phyloP scores from a whole-genome alignment of 371 early-diverging fungal species.

The Sporodiniella umbellata region DNA sequence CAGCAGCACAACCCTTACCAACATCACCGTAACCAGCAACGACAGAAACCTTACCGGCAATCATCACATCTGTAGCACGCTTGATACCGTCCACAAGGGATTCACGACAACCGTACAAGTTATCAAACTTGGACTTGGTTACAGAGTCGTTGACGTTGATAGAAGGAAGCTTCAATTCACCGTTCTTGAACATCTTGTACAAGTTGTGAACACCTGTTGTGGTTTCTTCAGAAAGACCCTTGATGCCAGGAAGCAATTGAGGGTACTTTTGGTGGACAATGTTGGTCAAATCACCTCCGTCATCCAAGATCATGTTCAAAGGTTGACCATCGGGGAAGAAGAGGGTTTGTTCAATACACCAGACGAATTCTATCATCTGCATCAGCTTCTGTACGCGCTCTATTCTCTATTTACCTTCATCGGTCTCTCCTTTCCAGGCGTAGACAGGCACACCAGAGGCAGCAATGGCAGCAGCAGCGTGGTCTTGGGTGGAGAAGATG shows the following conservation, averaged over 20 bases:
- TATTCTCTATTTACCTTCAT: slow-evolving; percentile 56
- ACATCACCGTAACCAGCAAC: slow-evolving; percentile 99
- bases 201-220: slow-evolving; percentile 99
- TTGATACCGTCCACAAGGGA: slow-evolving; percentile 99
- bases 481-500: slow-evolving; percentile 99
- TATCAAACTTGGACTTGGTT: slow-evolving; percentile 99
- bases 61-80: slow-evolving; percentile 99
- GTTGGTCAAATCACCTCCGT: slow-evolving; percentile 97
- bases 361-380: slow-evolving; percentile 86
- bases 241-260: slow-evolving; percentile 72
- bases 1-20: slow-evolving; percentile 99
- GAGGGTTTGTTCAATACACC: slow-evolving; percentile 98
- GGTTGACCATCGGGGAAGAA: slow-evolving; percentile 94
- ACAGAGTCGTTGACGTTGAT: slow-evolving; percentile 99
- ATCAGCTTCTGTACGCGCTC: slow-evolving; percentile 16
- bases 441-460: slow-evolving; percentile 81
- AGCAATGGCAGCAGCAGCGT: slow-evolving; percentile 88
- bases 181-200: slow-evolving; percentile 96
- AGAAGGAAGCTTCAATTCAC: slow-evolving; percentile 94
- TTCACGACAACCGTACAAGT: slow-evolving; percentile 99
- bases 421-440: slow-evolving; percentile 98
- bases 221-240: slow-evolving; percentile 98
- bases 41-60: slow-evolving; percentile 98
- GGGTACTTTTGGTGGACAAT: slow-evolving; percentile 97
- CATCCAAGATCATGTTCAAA: slow-evolving; percentile 98